Conservation (phyloP, 2,329 filamentous ascomycete species). For the Graphilbum ipis-grandicollis region DNA sequence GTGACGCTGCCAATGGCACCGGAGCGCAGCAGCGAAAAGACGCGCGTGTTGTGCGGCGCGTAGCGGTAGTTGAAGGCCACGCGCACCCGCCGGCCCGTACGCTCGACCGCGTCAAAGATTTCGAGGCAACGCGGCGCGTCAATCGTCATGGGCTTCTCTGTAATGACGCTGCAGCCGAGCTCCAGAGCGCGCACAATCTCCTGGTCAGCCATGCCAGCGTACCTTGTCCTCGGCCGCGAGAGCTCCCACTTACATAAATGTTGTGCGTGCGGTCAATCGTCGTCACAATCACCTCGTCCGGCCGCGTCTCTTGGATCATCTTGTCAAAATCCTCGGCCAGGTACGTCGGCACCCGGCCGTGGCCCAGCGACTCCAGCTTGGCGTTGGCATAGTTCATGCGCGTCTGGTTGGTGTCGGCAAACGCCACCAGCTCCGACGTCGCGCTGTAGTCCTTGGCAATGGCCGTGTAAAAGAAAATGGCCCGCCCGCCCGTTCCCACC, state of each 20-base stretch:
- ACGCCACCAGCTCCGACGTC: conserved; percentile 21
- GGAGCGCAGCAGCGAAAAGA: conserved; percentile 23
- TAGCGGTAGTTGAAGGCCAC: conserved; percentile 35
- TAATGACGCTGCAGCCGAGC: conserved; percentile 29
- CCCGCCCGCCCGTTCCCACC: conserved; percentile 24
- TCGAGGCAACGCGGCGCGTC: conserved; percentile 23
- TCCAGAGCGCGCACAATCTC: conserved; percentile 22
- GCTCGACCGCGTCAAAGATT: conserved; percentile 26
- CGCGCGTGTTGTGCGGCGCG: conserved; percentile 31
- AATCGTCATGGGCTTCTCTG: conserved; percentile 35
- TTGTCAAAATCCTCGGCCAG: conserved; percentile 24
- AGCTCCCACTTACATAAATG: conserved; percentile 18
- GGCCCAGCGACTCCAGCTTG: conserved; percentile 17
- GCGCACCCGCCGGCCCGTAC: conserved; percentile 23
- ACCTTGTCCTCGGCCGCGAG: too few relatives aligned
- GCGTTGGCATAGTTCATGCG: conserved; percentile 24
- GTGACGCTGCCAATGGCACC: conserved; percentile 26
- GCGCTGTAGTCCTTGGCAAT: conserved; percentile 21
- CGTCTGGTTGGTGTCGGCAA: conserved; percentile 28
- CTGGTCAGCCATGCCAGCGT: too few relatives aligned
- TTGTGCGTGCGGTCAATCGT: conserved; percentile 30
- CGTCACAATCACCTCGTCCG: conserved; percentile 29
- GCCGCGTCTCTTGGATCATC: conserved; percentile 26
- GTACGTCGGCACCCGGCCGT: conserved; percentile 22
- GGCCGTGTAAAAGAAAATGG: conserved; percentile 25